Base-by-base conservation (phyloP, 805 yeast species). In the Wickerhamomyces hampshirensis region DNA sequence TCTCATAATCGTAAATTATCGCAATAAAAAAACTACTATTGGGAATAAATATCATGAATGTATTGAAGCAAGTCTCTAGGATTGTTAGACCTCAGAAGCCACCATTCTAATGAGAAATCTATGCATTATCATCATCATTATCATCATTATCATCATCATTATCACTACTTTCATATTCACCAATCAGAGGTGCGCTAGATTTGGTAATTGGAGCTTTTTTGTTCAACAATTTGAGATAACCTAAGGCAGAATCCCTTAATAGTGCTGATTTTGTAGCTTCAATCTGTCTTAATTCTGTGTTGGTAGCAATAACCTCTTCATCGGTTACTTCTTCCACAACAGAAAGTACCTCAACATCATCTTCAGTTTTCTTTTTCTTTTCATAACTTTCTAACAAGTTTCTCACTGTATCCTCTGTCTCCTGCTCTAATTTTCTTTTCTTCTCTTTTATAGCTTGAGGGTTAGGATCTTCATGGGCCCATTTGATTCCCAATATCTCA, bases 381-480 rank as follows among this genome's bases (percentile, higher is more conserved):
- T 61, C 64, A 28, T 60, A 53, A 29, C 49, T 55, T 4, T 49
- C 55, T 31, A 77, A 55, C 24, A 75, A 54, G 15, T 56, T 56
- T 42, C 57, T 63, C 0, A 83, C 82, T 0, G 78, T 69, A 15
- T 65, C 37, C 28, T 51, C 30, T 1, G 57, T 48, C 16, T 53
- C 49, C 16, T 31, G 9, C 24, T 53, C 58, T 42, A 42, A 42
- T 37, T 43, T 58, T 60, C 35, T 60, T 66, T 74, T 44, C 75
- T 63, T 36, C 55, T 63, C 43, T 66, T 72, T 4, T 2, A 42
- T 32, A 5, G 85, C 80, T 4, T 59, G 60, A 0, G 93, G 93
- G 51, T 81, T 82, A 2, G 95, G 94, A 56, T 87, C 95, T 29
- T 84, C 91, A 42, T 75, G 77, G 0, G 97, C 95, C 98, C 98